A percentile compares a stretch with the other conserved stretches of the same genome.
Evolutionary conservation across 768 basidiomycete species (phyloP).

Genomic region (Boletellus emodensis): DNA sequence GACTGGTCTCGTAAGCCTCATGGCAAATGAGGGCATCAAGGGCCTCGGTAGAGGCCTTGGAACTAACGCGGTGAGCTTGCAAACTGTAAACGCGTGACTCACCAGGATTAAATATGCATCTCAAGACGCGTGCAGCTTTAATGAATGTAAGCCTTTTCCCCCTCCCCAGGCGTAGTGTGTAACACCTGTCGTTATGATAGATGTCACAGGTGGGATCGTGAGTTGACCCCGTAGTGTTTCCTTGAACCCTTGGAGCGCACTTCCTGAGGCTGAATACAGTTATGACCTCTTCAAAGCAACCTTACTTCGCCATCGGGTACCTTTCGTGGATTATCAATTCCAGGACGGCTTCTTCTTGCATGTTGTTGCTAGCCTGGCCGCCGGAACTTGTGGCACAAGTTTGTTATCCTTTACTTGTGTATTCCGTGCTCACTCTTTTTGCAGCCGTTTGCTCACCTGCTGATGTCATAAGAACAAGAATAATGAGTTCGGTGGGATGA

Average conservation of each 20-base stretch:
- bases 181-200: slow-evolving; percentile 33
- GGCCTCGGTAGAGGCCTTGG: slow-evolving; percentile 72
- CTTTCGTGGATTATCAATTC: slow-evolving; percentile 56
- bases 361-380: slow-evolving; percentile 59
- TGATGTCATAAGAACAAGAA: slow-evolving; percentile 70
- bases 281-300: slow-evolving; percentile 74
- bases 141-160: slow-evolving; percentile 58
- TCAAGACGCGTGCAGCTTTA: slow-evolving; percentile 56
- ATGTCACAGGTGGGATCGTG: slow-evolving; percentile 82
- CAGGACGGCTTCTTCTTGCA: slow-evolving; percentile 66
- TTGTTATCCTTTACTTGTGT: slow-evolving; percentile 19
- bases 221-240: slow-evolving; percentile 28
- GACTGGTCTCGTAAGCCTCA: slow-evolving; percentile 60
- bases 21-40: slow-evolving; percentile 63
- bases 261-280: slow-evolving; percentile 33
- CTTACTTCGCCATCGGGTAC: slow-evolving; percentile 49
- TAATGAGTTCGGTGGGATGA: slow-evolving; percentile 67
- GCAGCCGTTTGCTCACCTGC: slow-evolving; percentile 75
- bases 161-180: background rate
- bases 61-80: slow-evolving; percentile 62
- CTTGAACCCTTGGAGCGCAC: background rate
- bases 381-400: slow-evolving; percentile 80
- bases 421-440: slow-evolving; percentile 3
- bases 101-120: slow-evolving; percentile 6
- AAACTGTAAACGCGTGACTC: background rate